Evolutionary conservation across 306 rosid genomes (phyloP).

Genomic region (Prunus campanulata): DNA sequence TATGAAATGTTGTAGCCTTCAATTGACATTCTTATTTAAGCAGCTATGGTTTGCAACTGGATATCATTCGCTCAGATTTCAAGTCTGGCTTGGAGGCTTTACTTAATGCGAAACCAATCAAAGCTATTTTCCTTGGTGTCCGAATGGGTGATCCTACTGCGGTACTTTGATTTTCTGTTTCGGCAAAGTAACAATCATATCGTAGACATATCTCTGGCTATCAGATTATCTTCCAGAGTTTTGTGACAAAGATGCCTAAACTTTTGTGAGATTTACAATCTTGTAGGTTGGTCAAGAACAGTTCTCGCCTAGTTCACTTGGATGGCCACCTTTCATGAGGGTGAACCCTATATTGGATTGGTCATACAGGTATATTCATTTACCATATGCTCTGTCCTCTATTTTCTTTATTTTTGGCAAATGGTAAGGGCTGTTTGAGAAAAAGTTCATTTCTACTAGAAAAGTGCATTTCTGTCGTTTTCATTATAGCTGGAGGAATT

Average conservation of each 20-base stretch:
- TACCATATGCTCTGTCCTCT: constrained; percentile 17
- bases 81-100: constrained; percentile 93
- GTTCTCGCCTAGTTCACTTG: constrained; percentile 92
- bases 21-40: constrained; percentile 28
- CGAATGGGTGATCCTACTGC: constrained; percentile 99
- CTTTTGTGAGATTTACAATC: constrained; percentile 17
- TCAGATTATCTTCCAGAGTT: neutral
- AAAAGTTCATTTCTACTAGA: neutral
- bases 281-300: constrained; percentile 94
- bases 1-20: constrained; percentile 5
- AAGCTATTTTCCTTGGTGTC: constrained; percentile 95
- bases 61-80: constrained; percentile 74
- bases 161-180: constrained; percentile 46
- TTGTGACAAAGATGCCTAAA: neutral
- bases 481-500: neutral
- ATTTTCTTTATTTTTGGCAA: neutral
- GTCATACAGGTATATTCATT: constrained; percentile 68
- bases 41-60: constrained; percentile 91
- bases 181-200: neutral
- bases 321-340: constrained; percentile 99
- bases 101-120: constrained; percentile 66
- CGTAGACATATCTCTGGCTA: constrained; percentile 12
- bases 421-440: constrained; percentile 12
- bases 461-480: neutral
- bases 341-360: constrained; percentile 98